These are phyloP conservation scores for Manihot esculenta DNA, from an alignment of 441 rosid species.

Conservation along the genomic window DNA sequence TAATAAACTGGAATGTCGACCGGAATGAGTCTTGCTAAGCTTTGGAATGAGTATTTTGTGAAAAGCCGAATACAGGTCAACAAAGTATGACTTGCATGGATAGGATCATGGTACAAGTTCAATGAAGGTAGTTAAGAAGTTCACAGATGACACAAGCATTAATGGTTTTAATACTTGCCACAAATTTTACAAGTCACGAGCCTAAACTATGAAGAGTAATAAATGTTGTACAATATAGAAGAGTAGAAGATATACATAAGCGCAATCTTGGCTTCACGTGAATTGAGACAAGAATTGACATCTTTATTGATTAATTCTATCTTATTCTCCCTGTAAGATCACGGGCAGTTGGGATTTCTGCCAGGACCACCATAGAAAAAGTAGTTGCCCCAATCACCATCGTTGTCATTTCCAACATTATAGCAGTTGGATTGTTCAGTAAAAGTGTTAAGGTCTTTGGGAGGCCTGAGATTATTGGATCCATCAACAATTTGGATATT, in stretches of 20 bases:
- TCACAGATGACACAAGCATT: too few relatives aligned
- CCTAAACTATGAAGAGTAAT: not conserved
- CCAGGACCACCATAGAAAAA: conserved; percentile 84
- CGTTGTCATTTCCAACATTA: conserved; percentile 45
- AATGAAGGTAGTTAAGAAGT: too few relatives aligned
- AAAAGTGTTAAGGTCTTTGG: conserved; percentile 50
- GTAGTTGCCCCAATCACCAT: conserved; percentile 59
- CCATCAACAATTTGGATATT: conserved; percentile 63
- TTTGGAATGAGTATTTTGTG: not conserved
- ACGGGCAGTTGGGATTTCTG: conserved; percentile 61
- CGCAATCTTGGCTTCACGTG: not conserved
- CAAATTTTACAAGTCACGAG: not conserved
- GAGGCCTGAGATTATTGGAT: conserved; percentile 54
- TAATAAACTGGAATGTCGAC: conserved; percentile 12
- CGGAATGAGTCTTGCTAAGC: too few relatives aligned
- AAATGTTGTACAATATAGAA: not conserved
- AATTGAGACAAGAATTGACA: not conserved
- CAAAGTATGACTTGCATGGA: not conserved
- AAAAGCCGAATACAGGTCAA: too few relatives aligned
- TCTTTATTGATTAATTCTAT: not conserved
- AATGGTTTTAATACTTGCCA: not conserved
- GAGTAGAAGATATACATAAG: not conserved
- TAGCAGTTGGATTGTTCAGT: conserved; percentile 66
- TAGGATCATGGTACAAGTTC: too few relatives aligned
- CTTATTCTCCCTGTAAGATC: conserved; percentile 15